Percentiles rank a stretch among this genome's conserved stretches.
Conservation (phyloP, 805 yeast genomes). For the Kodamaea kakaduensis region DNA sequence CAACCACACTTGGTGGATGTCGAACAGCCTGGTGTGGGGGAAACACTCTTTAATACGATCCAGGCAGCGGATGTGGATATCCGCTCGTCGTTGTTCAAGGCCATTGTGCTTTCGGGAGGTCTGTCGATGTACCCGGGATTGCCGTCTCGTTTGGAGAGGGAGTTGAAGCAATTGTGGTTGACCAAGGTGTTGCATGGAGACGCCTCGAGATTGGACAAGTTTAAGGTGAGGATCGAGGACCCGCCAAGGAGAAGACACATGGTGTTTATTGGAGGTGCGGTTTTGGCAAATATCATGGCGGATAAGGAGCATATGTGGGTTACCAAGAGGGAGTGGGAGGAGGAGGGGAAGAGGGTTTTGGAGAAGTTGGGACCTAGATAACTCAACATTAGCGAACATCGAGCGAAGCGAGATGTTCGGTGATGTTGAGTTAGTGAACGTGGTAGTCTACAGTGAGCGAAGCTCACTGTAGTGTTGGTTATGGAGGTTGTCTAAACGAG, state of each 20-base stretch:
- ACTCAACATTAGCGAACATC: no score
- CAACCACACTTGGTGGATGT: slow-evolving; percentile 94
- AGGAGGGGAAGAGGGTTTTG: slow-evolving; percentile 84
- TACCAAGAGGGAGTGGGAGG: slow-evolving; percentile 94
- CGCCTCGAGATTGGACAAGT: slow-evolving; percentile 79
- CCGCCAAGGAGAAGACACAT: slow-evolving; percentile 98
- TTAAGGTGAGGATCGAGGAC: slow-evolving; percentile 95
- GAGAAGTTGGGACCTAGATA: slow-evolving; percentile 90
- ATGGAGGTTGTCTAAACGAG: no score
- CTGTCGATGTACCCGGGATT: slow-evolving; percentile 98
- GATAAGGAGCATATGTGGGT: slow-evolving; percentile 99
- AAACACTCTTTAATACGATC: slow-evolving; percentile 78
- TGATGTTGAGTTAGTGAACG: no score
- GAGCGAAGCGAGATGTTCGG: no score
- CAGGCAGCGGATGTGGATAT: slow-evolving; percentile 95
- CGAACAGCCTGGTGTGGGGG: slow-evolving; percentile 97
- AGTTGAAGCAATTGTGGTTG: slow-evolving; percentile 93
- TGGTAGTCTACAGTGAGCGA: no score
- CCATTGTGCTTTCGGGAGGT: slow-evolving; percentile 95
- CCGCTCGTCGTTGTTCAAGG: slow-evolving; percentile 81
- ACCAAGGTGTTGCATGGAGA: slow-evolving; percentile 84
- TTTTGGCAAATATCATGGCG: slow-evolving; percentile 95
- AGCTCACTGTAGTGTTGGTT: no score
- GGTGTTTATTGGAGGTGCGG: slow-evolving; percentile 99
- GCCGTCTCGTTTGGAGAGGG: slow-evolving; percentile 93